Base-by-base conservation (phyloP, 2,329 filamentous ascomycete genomes). In the Scytalidium lignicola region DNA sequence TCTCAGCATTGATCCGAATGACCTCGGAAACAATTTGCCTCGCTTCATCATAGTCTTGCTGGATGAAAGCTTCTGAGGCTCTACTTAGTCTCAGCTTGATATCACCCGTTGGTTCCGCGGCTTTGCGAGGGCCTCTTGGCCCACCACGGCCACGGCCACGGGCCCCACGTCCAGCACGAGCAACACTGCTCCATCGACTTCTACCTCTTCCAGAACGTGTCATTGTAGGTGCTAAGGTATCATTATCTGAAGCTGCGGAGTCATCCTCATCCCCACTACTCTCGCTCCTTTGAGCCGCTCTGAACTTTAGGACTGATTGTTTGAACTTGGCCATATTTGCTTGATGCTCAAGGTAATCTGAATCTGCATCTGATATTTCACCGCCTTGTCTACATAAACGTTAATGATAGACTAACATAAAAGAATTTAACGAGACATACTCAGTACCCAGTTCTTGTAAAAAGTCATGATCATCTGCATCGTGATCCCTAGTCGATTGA, bases 61-160 rank as follows among this genome's bases (percentile, higher is more conserved):
- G 72, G 51, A 89, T 73, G 60, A 84, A 90, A 3, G 82, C 80
- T 51, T 83, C 75, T 51, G 83, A 87, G 2, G 88, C 87, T 60
- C 79, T 74, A 43, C 78, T 76, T 44, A 90, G 74, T 40, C 84
- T 73, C 39, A 79, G 73, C 59, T 85, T 88, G 64, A 90, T 88
- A 57, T 90, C 83, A 39, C 77, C 81, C 41, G 83, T 80, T 15
- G 83, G 85, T 62, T 88, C 85, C 8, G 80, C 82, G 20, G 81
- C 77, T 62, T 83, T 81, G 22, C 68, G 67, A 43, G 70, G 70
- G 15, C 72, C 70, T 57, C 65, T 62, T 28, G 57, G 49, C 21
- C 40, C 43, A 15, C 44, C 50, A 28, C 46, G 45, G 3, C 51
- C 44, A 17, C 46, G 21, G n/a, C 47, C 44, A 17, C 46, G 21